phyloP scores from a whole-genome alignment of 2,329 filamentous ascomycete genomes.

The Stachybotrys elegans region DNA sequence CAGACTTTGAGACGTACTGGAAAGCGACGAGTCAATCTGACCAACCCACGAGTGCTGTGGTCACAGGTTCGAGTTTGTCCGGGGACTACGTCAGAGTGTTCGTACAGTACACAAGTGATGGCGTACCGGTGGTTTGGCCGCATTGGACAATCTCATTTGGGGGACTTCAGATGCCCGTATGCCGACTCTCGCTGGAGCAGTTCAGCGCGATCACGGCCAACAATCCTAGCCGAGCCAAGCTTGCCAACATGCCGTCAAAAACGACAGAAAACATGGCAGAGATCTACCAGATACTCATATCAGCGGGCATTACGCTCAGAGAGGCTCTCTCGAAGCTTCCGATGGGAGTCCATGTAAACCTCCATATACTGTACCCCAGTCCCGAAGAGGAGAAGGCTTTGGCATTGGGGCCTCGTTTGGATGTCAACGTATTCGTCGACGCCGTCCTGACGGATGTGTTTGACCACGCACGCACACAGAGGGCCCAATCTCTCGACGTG shows the following conservation, averaged over 20 bases:
- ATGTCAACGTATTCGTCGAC: slow-evolving; percentile 85
- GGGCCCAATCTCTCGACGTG: slow-evolving; percentile 59
- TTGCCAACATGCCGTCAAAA: slow-evolving; percentile 38
- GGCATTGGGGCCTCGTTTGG: slow-evolving; percentile 67
- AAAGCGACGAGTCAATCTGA: slow-evolving; percentile 94
- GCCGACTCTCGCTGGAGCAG: slow-evolving; percentile 69
- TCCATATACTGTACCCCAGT: slow-evolving; percentile 88
- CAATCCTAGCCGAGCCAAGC: slow-evolving; percentile 36
- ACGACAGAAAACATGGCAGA: slow-evolving; percentile 53
- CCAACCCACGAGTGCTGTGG: slow-evolving; percentile 71
- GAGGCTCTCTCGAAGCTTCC: slow-evolving; percentile 74
- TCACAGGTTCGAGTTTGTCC: slow-evolving; percentile 90
- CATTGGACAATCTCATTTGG: slow-evolving; percentile 73
- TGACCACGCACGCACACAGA: slow-evolving; percentile 72
- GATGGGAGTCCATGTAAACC: slow-evolving; percentile 75
- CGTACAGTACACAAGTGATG: slow-evolving; percentile 86
- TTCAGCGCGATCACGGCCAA: slow-evolving; percentile 52
- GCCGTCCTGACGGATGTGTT: slow-evolving; percentile 81
- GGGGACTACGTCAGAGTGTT: slow-evolving; percentile 93
- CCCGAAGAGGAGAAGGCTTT: slow-evolving; percentile 64
- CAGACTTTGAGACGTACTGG: slow-evolving; percentile 98
- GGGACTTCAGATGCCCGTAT: slow-evolving; percentile 76
- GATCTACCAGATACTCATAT: slow-evolving; percentile 67
- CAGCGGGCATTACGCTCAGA: slow-evolving; percentile 72
- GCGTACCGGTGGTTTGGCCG: slow-evolving; percentile 81